A percentile compares a stretch with the other conserved stretches of the same genome.
These are phyloP conservation scores for Chaetomiaceae sp. DNA, from an alignment of 2,329 filamentous ascomycete genomes.

Conservation along the genomic window DNA sequence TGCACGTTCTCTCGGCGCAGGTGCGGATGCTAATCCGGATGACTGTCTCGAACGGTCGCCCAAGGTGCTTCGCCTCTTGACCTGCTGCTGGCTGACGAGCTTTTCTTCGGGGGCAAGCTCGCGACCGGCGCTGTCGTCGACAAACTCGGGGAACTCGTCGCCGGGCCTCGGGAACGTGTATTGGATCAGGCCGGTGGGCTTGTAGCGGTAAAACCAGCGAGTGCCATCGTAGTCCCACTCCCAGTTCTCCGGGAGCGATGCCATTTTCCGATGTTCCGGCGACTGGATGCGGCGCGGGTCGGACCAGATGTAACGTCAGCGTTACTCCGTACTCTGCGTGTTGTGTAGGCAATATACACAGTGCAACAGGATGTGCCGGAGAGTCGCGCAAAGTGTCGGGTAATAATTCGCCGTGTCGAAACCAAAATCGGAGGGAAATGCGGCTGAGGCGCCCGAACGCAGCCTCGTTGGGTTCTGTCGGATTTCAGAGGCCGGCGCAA, in stretches of 20 bases:
- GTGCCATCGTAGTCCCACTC: slow-evolving; percentile 53
- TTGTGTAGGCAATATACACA: too few relatives aligned
- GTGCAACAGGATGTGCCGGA: too few relatives aligned
- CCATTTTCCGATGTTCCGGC: slow-evolving; percentile 29
- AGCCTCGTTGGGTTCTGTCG: background rate
- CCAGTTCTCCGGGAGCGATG: slow-evolving; percentile 49
- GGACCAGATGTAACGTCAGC: too few relatives aligned
- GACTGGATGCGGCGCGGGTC: background rate
- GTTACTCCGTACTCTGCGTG: too few relatives aligned
- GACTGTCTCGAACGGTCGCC: slow-evolving; percentile 15
- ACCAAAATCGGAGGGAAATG: background rate
- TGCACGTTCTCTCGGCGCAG: slow-evolving; percentile 10
- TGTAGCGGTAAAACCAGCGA: slow-evolving; percentile 56
- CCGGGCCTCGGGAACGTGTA: slow-evolving; percentile 53
- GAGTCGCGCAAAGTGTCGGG: too few relatives aligned
- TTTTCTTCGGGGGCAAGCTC: slow-evolving; percentile 48
- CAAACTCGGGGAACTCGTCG: slow-evolving; percentile 53
- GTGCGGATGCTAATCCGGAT: too few relatives aligned
- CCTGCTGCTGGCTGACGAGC: slow-evolving; percentile 48
- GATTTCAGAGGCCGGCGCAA: background rate
- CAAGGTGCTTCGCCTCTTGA: slow-evolving; percentile 34
- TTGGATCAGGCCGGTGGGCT: slow-evolving; percentile 48
- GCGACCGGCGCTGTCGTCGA: slow-evolving; percentile 34
- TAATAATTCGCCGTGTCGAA: background rate
- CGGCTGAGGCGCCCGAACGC: background rate